Evolutionary conservation across 352 stramenopile species (phyloP), one percentile per base, ranked within the genome.

Genomic region (Pythium angustatum): DNA sequence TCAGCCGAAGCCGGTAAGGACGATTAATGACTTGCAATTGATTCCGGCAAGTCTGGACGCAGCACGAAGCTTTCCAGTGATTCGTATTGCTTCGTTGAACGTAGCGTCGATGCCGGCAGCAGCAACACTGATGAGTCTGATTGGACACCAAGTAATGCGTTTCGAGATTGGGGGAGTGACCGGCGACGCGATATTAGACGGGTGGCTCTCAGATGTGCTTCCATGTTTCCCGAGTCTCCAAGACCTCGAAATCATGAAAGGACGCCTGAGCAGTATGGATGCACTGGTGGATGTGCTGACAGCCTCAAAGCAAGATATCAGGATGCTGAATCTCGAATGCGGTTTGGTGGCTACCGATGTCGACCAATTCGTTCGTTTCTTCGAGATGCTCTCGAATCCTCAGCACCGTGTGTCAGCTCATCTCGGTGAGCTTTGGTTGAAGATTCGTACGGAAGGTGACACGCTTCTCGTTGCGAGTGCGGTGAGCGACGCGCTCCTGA

Each of bases 41-140:
- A 8, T 40, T 40, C n/a, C n/a, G n/a, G n/a, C n/a, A n/a, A n/a
- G n/a, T n/a, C n/a, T n/a, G n/a, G n/a, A n/a, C n/a, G n/a, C n/a
- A n/a, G n/a, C n/a, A n/a, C 41, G 41, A 48, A 48, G 41, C n/a
- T 48, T 48, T n/a, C 17, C 17, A n/a, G 24, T 24, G 41, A 48
- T 48, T 19, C 17, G 15, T 19, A 48, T 48, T 9, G 7, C 24
- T 19, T 10, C 7, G 5, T 24, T 48, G 41, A n/a, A n/a, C n/a
- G 41, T 24, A 24, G 14, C 41, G 15, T n/a, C 14, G 14, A 48
- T 24, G 41, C 41, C 41, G 8, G 41, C 41, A n/a, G n/a, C 41
- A 7, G 24, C 41, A 8, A 24, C 24, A 9, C 24, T 48, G 41
- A 48, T 48, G n/a, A 19, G 41, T n/a, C n/a, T 48, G 41, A 48